These are phyloP conservation scores for Cordia subcordata DNA, from an alignment of 257 asterid species.

Conservation along the genomic window DNA sequence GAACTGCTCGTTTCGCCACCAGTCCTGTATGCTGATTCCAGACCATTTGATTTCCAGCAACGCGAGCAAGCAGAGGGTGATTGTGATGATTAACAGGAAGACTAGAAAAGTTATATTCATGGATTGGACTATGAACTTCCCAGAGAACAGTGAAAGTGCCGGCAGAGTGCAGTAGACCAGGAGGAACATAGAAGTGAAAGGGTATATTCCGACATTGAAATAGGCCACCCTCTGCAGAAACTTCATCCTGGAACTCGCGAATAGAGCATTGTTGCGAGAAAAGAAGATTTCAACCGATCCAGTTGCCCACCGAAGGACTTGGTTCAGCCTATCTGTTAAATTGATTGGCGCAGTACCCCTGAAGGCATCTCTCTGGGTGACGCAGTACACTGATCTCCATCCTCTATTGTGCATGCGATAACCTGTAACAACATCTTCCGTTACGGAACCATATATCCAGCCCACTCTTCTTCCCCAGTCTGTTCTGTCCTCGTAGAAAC, in stretches of 20 bases:
- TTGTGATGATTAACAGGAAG: constrained; percentile 52
- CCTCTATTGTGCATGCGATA: constrained; percentile 92
- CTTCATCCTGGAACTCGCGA: constrained; percentile 78
- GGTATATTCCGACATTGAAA: constrained; percentile 85
- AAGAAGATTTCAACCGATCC: constrained; percentile 95
- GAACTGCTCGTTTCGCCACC: constrained; percentile 98
- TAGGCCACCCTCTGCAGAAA: constrained; percentile 80
- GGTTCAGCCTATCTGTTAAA: constrained; percentile 71
- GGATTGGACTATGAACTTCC: constrained; percentile 77
- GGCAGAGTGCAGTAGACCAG: constrained; percentile 77
- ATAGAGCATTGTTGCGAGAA: constrained; percentile 74
- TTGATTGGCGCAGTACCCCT: constrained; percentile 98
- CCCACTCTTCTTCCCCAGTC: constrained; percentile 94
- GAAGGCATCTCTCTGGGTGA: constrained; percentile 78
- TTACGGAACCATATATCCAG: constrained; percentile 90
- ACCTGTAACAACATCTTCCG: constrained; percentile 91
- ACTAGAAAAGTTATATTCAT: constrained; percentile 56
- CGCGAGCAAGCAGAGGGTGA: constrained; percentile 65
- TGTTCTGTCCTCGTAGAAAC: constrained; percentile 85
- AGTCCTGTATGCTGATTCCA: constrained; percentile 77
- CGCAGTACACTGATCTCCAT: constrained; percentile 83
- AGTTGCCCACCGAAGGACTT: constrained; percentile 95
- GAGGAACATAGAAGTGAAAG: constrained; percentile 78
- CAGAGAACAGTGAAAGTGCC: constrained; percentile 83
- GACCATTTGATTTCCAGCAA: constrained; percentile 86